Base-by-base conservation (phyloP, 176 grass and related monocot genomes). In the Carex kokanica region DNA sequence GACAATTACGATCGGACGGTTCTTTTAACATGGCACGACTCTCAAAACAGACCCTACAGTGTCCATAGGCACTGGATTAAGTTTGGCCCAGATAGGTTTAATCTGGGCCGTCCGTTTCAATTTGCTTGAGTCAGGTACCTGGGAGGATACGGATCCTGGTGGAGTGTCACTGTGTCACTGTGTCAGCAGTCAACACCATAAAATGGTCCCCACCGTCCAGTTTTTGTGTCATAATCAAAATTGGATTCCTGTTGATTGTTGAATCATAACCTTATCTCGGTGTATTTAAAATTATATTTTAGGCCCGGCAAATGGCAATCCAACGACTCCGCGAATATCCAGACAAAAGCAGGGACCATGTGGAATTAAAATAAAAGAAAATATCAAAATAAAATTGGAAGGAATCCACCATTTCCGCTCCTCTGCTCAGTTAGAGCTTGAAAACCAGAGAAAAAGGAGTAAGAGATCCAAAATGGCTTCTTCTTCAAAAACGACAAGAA, bases 401-500 rank as follows among this genome's bases (percentile, higher is more conserved):
- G 8, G 29, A 71, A 36, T 8, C 25, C 23, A 79, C 13, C 64
- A 36, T 40, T 49, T 31, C 24, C 57, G 8, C 36, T 53, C 17
- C 31, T n/a, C 52, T 25, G 23, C 0, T 45, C 13, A 51, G 40
- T 15, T 40, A 41, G 69, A 57, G 43, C 25, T 78, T 29, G 47
- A 55, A 3, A 43, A 41, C 45, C 21, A 80, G 77, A 82, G 17
- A 16, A 24, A 62, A 29, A 25, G 11, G n/a, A 43, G 10, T 23
- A 14, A 79, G 60, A 78, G 58, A 83, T 58, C 12, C 14, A 52
- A 8, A 64, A 54, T 60, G 78, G 74, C 85, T 80, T 60, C 60
- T 34, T 79, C 88, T 7, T 89, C 61, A 10, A 89, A 89, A 14
- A 99, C 93, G 24, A 92, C 91, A 87, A 85, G 91, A 85, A 93